These are phyloP conservation scores for Panicum hallii DNA, from an alignment of 202 grass and related monocot genomes.

Conservation along the genomic window DNA sequence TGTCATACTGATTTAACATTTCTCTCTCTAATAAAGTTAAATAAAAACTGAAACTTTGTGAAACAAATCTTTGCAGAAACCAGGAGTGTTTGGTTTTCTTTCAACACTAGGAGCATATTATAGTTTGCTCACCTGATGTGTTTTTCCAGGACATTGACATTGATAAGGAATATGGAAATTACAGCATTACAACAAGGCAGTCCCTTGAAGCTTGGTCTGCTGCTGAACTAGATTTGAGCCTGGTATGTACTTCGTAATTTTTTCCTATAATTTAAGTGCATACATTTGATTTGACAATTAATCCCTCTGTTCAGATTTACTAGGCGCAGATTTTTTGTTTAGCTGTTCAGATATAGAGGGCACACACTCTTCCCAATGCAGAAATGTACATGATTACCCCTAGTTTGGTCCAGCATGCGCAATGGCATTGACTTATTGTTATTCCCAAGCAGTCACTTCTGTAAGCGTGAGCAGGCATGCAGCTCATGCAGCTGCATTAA, in stretches of 20 bases:
- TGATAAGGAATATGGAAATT: conserved; percentile 75
- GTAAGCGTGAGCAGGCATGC: too few species aligned
- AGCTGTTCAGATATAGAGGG: background rate
- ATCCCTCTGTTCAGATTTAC: background rate
- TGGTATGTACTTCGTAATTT: conserved; percentile 61
- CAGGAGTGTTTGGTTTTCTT: conserved; percentile 33
- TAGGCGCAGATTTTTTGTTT: background rate
- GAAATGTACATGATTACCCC: background rate
- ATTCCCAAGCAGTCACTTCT: background rate
- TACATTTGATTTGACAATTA: conserved; percentile 27
- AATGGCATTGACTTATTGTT: background rate
- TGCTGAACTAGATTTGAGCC: conserved; percentile 75
- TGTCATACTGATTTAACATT: conserved; percentile 30
- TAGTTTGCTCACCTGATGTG: conserved; percentile 30
- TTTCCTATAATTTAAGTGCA: conserved; percentile 30
- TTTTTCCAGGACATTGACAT: conserved; percentile 68
- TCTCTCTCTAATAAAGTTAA: conserved; percentile 16
- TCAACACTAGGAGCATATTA: conserved; percentile 17
- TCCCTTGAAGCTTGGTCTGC: conserved; percentile 95
- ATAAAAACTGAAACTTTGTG: conserved; percentile 8
- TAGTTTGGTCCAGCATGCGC: background rate
- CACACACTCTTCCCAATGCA: background rate
- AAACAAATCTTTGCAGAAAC: conserved; percentile 18
- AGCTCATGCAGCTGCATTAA: background rate
- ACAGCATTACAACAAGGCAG: conserved; percentile 71